phyloP scores from a whole-genome alignment of 371 early-diverging fungal species.

The Mortierella sp. region DNA sequence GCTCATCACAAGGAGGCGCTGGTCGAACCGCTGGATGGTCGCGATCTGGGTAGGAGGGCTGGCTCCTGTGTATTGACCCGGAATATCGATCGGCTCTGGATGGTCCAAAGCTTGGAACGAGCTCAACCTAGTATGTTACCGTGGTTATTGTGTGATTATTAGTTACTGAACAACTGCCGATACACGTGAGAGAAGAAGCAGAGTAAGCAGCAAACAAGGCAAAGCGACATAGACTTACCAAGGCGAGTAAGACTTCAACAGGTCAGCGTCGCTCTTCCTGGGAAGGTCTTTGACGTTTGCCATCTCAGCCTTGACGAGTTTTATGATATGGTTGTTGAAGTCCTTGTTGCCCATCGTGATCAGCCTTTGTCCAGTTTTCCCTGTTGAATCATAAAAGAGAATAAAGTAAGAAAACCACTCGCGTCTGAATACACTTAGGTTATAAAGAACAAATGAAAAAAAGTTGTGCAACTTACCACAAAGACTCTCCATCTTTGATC shows the following conservation, averaged over 20 bases:
- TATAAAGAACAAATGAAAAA: background rate
- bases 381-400: slow-evolving; percentile 26
- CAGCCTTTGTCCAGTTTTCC: slow-evolving; percentile 65
- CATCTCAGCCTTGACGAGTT: slow-evolving; percentile 58
- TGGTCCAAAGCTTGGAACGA: slow-evolving; percentile 46
- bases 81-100: slow-evolving; percentile 73
- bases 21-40: slow-evolving; percentile 73
- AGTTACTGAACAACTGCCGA: background rate
- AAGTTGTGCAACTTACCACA: slow-evolving; percentile 53
- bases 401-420: background rate
- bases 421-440: background rate
- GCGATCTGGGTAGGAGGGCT: slow-evolving; percentile 64
- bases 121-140: slow-evolving; percentile 23
- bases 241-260: slow-evolving; percentile 73
- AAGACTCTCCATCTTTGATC: slow-evolving; percentile 58
- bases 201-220: background rate
- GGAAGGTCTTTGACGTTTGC: slow-evolving; percentile 50
- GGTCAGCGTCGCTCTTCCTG: slow-evolving; percentile 47
- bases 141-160: background rate
- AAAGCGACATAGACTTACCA: slow-evolving; percentile 72
- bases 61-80: slow-evolving; percentile 79
- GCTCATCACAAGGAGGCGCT: slow-evolving; percentile 72
- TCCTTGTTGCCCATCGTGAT: slow-evolving; percentile 55
- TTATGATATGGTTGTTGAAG: slow-evolving; percentile 51
- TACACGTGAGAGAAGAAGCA: too few relatives aligned